Conservation (phyloP, 768 basidiomycete genomes). For the Hydnomerulius pinastri region DNA sequence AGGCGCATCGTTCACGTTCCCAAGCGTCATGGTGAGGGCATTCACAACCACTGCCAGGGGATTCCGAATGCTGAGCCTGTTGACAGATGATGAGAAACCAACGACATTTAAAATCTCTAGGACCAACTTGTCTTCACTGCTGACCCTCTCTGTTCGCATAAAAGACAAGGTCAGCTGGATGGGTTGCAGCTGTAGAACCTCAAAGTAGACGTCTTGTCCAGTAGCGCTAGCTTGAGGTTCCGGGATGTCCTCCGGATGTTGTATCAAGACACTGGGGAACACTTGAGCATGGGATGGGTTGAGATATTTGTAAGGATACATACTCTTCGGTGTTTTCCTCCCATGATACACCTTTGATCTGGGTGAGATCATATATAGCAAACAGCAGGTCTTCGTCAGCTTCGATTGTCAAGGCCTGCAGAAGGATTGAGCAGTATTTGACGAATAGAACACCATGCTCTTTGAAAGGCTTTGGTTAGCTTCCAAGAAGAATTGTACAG, state of each 20-base stretch:
- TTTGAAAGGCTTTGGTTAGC: slow-evolving; percentile 30
- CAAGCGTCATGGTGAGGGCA: slow-evolving; percentile 93
- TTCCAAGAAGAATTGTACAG: not conserved
- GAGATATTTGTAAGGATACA: slow-evolving; percentile 23
- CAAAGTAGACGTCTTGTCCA: slow-evolving; percentile 90
- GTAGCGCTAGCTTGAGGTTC: slow-evolving; percentile 67
- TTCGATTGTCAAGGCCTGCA: slow-evolving; percentile 94
- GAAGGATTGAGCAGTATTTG: slow-evolving; percentile 92
- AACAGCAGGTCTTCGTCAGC: slow-evolving; percentile 97
- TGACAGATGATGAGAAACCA: slow-evolving; percentile 3
- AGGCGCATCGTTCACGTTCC: slow-evolving; percentile 95
- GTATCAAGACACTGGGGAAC: slow-evolving; percentile 64
- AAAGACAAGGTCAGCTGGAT: slow-evolving; percentile 92
- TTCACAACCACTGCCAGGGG: slow-evolving; percentile 93
- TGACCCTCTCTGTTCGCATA: slow-evolving; percentile 94
- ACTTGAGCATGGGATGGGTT: slow-evolving; percentile 6
- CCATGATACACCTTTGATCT: slow-evolving; percentile 92
- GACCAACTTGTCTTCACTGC: slow-evolving; percentile 87
- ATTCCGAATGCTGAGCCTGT: slow-evolving; percentile 76
- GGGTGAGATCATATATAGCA: slow-evolving; percentile 86
- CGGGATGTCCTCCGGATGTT: slow-evolving; percentile 63
- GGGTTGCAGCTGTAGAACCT: slow-evolving; percentile 92
- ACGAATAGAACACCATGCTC: slow-evolving; percentile 98
- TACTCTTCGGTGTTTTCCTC: slow-evolving; percentile 77
- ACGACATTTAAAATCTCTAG: not conserved